phyloP scores from a whole-genome alignment of 2,329 filamentous ascomycete genomes.

The Aspergillus carbonarius region DNA sequence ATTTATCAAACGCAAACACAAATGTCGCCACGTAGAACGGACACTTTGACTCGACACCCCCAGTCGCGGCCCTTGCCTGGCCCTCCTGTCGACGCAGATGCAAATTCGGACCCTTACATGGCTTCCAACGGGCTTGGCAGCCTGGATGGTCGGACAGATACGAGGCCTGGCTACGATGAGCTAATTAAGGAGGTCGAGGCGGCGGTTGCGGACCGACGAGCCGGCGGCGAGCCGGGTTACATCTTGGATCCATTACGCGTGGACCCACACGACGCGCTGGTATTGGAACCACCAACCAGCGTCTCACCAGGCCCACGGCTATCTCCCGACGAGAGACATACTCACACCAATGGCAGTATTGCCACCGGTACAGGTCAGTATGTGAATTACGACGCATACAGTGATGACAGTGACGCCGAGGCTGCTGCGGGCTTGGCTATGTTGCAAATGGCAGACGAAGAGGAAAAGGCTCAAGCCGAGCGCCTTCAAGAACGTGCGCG shows the following conservation, averaged over 20 bases:
- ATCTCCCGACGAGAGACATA: conserved; percentile 46
- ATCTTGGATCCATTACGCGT: conserved; percentile 26
- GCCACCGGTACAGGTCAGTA: conserved; percentile 46
- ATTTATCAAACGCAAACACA: conserved; percentile 52
- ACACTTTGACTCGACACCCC: conserved; percentile 57
- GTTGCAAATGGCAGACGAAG: conserved; percentile 78
- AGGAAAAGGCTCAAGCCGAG: conserved; percentile 61
- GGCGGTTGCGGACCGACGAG: conserved; percentile 45
- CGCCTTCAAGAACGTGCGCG: conserved; percentile 53
- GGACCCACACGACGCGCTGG: conserved; percentile 12
- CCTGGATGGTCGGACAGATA: conserved; percentile 41
- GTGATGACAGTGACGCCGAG: conserved; percentile 83
- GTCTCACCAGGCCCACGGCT: conserved; percentile 26
- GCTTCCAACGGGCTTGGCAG: conserved; percentile 21
- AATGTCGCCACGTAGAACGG: conserved; percentile 51
- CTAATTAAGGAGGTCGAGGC: conserved; percentile 59
- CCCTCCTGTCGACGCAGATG: conserved; percentile 51
- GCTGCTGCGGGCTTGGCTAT: conserved; percentile 80
- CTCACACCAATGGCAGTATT: conserved; percentile 50
- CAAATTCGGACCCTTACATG: conserved; percentile 19
- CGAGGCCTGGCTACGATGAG: conserved; percentile 52
- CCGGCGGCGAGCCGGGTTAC: conserved; percentile 24
- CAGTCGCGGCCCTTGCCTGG: conserved; percentile 60
- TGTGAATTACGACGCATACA: conserved; percentile 51
- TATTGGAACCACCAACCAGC: not conserved